Conservation (phyloP, 108 stramenopile species). For the Mayamaea pseudoterrestris region DNA sequence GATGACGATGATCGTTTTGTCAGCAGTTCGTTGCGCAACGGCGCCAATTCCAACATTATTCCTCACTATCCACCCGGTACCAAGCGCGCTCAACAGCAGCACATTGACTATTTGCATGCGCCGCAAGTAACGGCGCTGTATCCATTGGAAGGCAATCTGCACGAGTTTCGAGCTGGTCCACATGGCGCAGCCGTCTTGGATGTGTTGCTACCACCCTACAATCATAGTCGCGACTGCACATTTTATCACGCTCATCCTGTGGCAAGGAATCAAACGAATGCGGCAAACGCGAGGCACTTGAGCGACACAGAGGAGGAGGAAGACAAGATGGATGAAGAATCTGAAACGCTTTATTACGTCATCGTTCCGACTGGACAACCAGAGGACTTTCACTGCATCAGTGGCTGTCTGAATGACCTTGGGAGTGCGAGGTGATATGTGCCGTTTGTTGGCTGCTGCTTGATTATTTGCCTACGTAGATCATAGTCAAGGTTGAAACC, state of each 20-base stretch:
- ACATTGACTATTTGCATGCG: constrained; percentile 39
- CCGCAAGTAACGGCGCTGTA: constrained; percentile 61
- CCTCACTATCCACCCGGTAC: constrained; percentile 22
- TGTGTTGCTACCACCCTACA: constrained; percentile 90
- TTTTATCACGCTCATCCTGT: constrained; percentile 51
- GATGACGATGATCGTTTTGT: neutral
- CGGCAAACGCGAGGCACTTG: neutral
- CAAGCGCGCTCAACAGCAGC: constrained; percentile 29
- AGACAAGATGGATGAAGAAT: no score
- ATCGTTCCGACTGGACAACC: constrained; percentile 71
- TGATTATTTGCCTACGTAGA: no score
- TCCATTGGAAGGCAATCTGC: constrained; percentile 81
- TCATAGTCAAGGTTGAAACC: no score
- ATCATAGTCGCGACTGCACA: constrained; percentile 79
- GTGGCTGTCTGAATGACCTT: constrained; percentile 53
- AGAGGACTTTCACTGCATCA: constrained; percentile 67
- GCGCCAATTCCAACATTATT: neutral
- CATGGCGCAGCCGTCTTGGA: constrained; percentile 86
- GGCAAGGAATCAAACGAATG: neutral
- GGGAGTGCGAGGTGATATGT: constrained; percentile 19
- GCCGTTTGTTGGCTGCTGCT: no score
- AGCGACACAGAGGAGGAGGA: neutral
- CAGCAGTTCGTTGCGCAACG: neutral
- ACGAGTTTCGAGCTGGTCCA: constrained; percentile 84
- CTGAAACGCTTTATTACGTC: no score